Conservation (phyloP, 1,139 yeast genomes). For the Suhomyces wounanorum region DNA sequence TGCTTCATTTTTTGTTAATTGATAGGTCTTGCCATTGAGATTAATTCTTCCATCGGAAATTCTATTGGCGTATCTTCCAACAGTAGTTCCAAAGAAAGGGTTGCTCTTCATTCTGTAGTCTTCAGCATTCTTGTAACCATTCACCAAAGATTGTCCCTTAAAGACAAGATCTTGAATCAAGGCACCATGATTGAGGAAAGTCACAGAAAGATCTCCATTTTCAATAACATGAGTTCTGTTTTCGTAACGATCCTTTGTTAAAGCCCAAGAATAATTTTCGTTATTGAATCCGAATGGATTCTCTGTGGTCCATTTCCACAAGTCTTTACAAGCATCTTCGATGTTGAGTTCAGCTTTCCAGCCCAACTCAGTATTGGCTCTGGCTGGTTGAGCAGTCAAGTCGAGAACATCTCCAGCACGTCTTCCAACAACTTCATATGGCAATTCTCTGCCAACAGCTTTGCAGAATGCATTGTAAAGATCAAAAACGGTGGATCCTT, state of each 20-base stretch:
- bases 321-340: constrained; percentile 67
- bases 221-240: constrained; percentile 46
- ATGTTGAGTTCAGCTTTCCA: constrained; percentile 64
- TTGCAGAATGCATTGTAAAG: constrained; percentile 66
- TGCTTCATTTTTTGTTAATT: constrained; percentile 46
- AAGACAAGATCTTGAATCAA: constrained; percentile 44
- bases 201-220: constrained; percentile 40
- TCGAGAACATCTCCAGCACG: constrained; percentile 80
- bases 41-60: constrained; percentile 48
- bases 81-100: constrained; percentile 62
- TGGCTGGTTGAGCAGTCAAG: constrained; percentile 68
- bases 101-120: constrained; percentile 40
- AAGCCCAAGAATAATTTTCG: constrained; percentile 39
- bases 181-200: constrained; percentile 56
- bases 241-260: constrained; percentile 21
- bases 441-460: constrained; percentile 68
- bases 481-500: constrained; percentile 76
- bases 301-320: constrained; percentile 76
- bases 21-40: constrained; percentile 42
- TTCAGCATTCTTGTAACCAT: constrained; percentile 36
- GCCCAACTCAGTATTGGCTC: constrained; percentile 65
- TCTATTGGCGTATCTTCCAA: constrained; percentile 68
- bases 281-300: constrained; percentile 66
- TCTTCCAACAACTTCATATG: constrained; percentile 65
- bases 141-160: constrained; percentile 36